phyloP scores from a whole-genome alignment of 176 grass and related monocot genomes.

The Eragrostis nindensis region DNA sequence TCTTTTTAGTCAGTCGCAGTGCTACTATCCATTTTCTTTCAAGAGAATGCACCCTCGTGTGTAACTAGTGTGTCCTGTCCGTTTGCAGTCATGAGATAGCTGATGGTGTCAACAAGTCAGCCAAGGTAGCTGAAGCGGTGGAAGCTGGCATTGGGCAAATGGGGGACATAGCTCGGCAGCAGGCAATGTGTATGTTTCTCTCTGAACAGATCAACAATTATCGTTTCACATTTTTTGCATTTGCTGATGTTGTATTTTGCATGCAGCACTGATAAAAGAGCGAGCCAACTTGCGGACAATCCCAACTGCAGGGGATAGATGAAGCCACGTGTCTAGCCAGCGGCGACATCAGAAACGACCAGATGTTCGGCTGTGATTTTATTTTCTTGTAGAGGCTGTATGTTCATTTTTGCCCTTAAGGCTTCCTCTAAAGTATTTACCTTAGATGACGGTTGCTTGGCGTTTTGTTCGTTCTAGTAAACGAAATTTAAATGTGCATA shows the following conservation, averaged over 20 bases:
- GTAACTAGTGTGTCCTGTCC: constrained; percentile 2
- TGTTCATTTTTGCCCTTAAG: not conserved
- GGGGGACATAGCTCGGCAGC: constrained; percentile 49
- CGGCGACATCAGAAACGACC: constrained; percentile 3
- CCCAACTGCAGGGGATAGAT: constrained; percentile 19
- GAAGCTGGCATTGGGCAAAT: constrained; percentile 71
- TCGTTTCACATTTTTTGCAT: constrained; percentile 5
- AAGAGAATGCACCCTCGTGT: not conserved
- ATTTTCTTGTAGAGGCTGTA: not conserved
- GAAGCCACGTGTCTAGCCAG: constrained; percentile 42
- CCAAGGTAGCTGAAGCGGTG: constrained; percentile 63
- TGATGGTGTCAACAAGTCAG: constrained; percentile 71
- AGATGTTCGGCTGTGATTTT: not conserved
- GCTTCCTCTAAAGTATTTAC: too few relatives aligned
- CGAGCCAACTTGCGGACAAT: constrained; percentile 61
- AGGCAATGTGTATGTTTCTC: constrained; percentile 66
- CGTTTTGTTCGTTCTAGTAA: too few relatives aligned
- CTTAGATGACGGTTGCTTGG: not conserved
- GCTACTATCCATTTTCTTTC: not conserved
- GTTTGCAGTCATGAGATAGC: constrained; percentile 73
- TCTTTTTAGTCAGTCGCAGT: not conserved
- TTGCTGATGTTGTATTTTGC: not conserved
- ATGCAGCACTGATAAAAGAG: constrained; percentile 67
- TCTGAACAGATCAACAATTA: not conserved
- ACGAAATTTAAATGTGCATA: too few relatives aligned